Evolutionary conservation across 805 yeast species (phyloP), one percentile per base, ranked within the genome.

Genomic region (Lipomyces japonicus): DNA sequence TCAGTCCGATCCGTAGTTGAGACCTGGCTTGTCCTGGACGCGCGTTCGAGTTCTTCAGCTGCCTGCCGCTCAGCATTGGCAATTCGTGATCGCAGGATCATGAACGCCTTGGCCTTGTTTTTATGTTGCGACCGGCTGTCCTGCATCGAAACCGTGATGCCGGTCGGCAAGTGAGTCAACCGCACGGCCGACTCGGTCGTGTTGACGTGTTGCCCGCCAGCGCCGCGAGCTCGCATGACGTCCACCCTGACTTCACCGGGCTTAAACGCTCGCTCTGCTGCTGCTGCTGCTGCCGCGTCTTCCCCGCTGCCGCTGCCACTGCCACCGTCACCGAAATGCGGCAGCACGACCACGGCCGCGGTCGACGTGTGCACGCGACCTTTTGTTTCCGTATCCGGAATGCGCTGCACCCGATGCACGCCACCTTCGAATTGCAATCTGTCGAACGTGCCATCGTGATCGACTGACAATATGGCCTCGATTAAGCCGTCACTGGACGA

Each of bases 181-280:
- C 98, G 75, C 12, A 93, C 97, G 0, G 98, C 98, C 1, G 96
- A 88, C 64, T 91, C 97, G 0, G 97, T 93, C 12, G 96, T 91
- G 65, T 91, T 91, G 32, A 91, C 98, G 64, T 91, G 97, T 71
- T 91, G 98, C 0, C 98, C 98, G 49, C 98, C 98, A 57, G 93
- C 84, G 2, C 98, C 98, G 48, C 95, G 81, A 0, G 97, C 87
- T 59, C 98, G 75, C 96, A 91, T 93, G n/a, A 93, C 89, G 65
- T 93, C 98, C 3, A 93, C 81, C 49, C 96, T 76, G 21, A 93
- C 81, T 61, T 93, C 98, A 2, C 86, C 95, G 0, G 90, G 86
- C 18, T 80, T 80, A 67, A 93, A 88, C 49, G 78, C 78, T 37
- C 91, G 71, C 61, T 85, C 91, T 41, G 74, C 77, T 47, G 78